Conservation (phyloP, 1,284 basidiomycete species). For the Cryptococcus hybrid region DNA sequence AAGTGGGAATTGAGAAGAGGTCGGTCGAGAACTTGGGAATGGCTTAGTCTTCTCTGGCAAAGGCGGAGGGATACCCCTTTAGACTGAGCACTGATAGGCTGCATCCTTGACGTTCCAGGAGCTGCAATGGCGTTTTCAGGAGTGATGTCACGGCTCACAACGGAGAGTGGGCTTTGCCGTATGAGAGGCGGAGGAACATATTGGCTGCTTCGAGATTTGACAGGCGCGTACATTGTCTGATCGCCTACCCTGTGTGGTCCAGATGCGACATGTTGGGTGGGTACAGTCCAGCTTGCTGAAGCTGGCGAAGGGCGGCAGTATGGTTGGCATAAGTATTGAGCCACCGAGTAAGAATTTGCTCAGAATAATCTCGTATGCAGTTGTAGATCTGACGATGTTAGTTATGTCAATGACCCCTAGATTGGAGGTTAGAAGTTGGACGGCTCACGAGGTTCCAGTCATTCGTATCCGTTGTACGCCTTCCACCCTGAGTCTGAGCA, state of each 20-base stretch:
- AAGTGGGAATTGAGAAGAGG: neutral
- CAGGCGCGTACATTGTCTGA: no score
- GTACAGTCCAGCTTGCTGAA: neutral
- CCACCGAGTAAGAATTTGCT: neutral
- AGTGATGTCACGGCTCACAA: no score
- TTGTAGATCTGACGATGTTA: neutral
- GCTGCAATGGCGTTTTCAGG: no score
- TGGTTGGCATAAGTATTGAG: neutral
- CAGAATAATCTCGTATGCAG: conserved; percentile 1
- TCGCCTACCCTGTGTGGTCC: no score
- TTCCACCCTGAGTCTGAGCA: neutral
- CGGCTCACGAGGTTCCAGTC: neutral
- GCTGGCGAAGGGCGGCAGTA: neutral
- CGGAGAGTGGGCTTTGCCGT: no score
- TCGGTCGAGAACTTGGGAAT: neutral
- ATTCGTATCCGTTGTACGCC: neutral
- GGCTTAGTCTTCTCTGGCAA: neutral
- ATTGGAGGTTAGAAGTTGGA: neutral
- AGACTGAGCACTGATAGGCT: no score
- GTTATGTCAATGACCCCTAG: neutral
- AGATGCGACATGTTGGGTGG: neutral
- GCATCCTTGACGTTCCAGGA: no score
- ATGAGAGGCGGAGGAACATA: no score
- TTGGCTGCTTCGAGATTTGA: no score
- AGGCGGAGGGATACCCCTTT: neutral